A percentile compares a stretch with the other conserved stretches of the same genome.
Evolutionary conservation across 2,329 filamentous ascomycete genomes (phyloP).

Genomic region (Xylariaceae sp.): DNA sequence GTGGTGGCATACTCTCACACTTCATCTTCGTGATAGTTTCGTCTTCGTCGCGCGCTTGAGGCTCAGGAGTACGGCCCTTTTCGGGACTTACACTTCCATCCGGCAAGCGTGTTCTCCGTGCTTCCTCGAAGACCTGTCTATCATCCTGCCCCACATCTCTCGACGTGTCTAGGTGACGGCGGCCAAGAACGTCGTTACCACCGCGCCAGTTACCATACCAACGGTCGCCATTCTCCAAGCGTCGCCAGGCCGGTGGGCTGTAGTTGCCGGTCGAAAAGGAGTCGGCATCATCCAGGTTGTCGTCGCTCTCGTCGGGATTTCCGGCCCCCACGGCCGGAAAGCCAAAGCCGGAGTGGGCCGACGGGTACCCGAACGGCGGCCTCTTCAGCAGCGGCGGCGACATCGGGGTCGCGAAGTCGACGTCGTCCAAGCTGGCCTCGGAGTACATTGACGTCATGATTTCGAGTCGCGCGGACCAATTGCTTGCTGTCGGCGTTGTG

Average conservation of each 20-base stretch:
- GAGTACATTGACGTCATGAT: slow-evolving; percentile 31
- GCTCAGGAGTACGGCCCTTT: slow-evolving; percentile 50
- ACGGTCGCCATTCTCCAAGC: slow-evolving; percentile 57
- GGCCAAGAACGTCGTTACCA: slow-evolving; percentile 52
- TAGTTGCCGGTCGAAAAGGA: slow-evolving; percentile 53
- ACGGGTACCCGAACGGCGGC: slow-evolving; percentile 38
- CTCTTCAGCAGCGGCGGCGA: slow-evolving; percentile 32
- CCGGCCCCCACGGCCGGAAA: slow-evolving; percentile 37
- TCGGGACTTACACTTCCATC: slow-evolving; percentile 56
- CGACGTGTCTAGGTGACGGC: slow-evolving; percentile 38
- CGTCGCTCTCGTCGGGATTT: slow-evolving; percentile 39
- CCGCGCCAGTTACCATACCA: slow-evolving; percentile 61
- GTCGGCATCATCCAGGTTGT: slow-evolving; percentile 38
- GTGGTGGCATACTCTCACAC: slow-evolving; percentile 27
- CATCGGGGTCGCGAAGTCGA: slow-evolving; percentile 45
- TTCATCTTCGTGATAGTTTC: slow-evolving; percentile 40
- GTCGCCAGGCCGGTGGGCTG: slow-evolving; percentile 60
- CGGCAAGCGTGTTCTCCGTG: slow-evolving; percentile 54
- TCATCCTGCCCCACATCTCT: slow-evolving; percentile 20
- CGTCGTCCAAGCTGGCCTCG: slow-evolving; percentile 55
- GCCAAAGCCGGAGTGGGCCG: slow-evolving; percentile 42
- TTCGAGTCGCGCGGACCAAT: slow-evolving; percentile 12
- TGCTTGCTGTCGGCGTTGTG: slow-evolving; percentile 12
- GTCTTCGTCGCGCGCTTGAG: slow-evolving; percentile 32
- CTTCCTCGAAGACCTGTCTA: slow-evolving; percentile 45